Evolutionary conservation across 2,329 filamentous ascomycete genomes (phyloP), one percentile per base, ranked within the genome.

Genomic region (Fusarium cicatricum): DNA sequence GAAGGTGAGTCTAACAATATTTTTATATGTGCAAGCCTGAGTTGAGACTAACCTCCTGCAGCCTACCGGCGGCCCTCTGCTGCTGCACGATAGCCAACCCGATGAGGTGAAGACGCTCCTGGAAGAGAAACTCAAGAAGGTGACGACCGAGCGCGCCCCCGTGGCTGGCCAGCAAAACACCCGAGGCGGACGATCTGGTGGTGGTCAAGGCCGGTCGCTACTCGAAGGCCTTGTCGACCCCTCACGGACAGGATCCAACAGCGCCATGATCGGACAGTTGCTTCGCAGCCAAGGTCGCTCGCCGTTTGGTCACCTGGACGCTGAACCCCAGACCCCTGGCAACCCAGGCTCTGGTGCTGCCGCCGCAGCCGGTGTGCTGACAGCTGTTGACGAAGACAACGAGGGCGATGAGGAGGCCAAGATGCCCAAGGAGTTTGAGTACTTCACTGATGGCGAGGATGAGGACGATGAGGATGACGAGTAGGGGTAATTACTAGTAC

Each of bases 61-160:
- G 90, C 91, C 94, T 60, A 98, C 94, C 36, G 94, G 95, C 64
- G 95, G 95, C 64, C 92, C 96, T 32, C 87, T 98, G 29, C 84
- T 99, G n/a, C 86, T 99, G 17, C 83, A 91, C 51, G 95, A 99
- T 73, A 92, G 88, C 12, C 84, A 89, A 63, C 90, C 92, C 1
- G 85, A 87, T 1, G 90, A 96, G 73, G 77, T 87, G 41, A 96
- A 96, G 74, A 80, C 87, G 15, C 83, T 95, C 8, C 84, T 99
- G 41, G 95, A 98, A 74, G 87, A 98, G 75, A 97, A 96, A 80
- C 85, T 96, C 36, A 95, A 93, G 83, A 97, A 96, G 75, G 82
- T 84, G 4, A 82, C 83, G 2, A 85, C 80, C 0, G 86, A 88
- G 67, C 85, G 82, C 50, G 85, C 86, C 0, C 84, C 85, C 2